These are phyloP conservation scores for Globisporangium emineosum DNA, from an alignment of 352 stramenopile species.

Conservation along the genomic window DNA sequence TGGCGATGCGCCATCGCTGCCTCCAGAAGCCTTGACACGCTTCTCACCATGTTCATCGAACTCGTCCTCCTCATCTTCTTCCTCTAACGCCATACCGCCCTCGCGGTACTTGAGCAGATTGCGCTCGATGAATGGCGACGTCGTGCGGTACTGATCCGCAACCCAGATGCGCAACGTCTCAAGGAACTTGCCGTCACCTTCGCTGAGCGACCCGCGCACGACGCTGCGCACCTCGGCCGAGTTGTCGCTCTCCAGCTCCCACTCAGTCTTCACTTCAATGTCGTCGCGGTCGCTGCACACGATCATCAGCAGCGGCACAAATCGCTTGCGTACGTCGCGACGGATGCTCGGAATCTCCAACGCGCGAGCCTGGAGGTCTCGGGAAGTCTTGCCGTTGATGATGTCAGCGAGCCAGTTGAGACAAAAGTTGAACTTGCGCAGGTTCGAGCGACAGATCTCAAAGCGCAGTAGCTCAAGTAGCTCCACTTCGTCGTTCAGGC, in stretches of 20 bases:
- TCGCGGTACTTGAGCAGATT: slow-evolving; percentile 81
- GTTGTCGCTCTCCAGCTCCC: slow-evolving; percentile 80
- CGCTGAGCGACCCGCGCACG: slow-evolving; percentile 48
- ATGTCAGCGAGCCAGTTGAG: slow-evolving; percentile 84
- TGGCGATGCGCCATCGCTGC: slow-evolving; percentile 15
- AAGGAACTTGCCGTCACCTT: slow-evolving; percentile 68
- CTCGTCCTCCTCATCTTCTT: slow-evolving; percentile 26
- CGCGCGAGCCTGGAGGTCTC: slow-evolving; percentile 68
- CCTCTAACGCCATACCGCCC: slow-evolving; percentile 49
- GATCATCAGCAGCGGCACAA: slow-evolving; percentile 73
- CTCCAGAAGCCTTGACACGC: slow-evolving; percentile 1
- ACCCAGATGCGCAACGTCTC: slow-evolving; percentile 86
- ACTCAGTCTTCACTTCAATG: slow-evolving; percentile 84
- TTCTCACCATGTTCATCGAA: slow-evolving; percentile 15
- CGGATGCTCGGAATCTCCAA: slow-evolving; percentile 79
- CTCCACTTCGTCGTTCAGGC: slow-evolving; percentile 59
- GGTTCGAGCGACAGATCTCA: slow-evolving; percentile 82
- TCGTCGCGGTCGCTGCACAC: slow-evolving; percentile 77
- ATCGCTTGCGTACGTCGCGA: slow-evolving; percentile 75
- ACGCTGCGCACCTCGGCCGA: slow-evolving; percentile 58
- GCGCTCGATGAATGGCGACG: slow-evolving; percentile 81
- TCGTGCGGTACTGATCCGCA: slow-evolving; percentile 82
- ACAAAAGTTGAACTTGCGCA: slow-evolving; percentile 84
- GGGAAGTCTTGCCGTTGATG: slow-evolving; percentile 70
- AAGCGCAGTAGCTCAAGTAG: slow-evolving; percentile 81